Evolutionary conservation across 1,139 yeast species (phyloP), one percentile per base, ranked within the genome.

Genomic region (Geotrichum australiense): DNA sequence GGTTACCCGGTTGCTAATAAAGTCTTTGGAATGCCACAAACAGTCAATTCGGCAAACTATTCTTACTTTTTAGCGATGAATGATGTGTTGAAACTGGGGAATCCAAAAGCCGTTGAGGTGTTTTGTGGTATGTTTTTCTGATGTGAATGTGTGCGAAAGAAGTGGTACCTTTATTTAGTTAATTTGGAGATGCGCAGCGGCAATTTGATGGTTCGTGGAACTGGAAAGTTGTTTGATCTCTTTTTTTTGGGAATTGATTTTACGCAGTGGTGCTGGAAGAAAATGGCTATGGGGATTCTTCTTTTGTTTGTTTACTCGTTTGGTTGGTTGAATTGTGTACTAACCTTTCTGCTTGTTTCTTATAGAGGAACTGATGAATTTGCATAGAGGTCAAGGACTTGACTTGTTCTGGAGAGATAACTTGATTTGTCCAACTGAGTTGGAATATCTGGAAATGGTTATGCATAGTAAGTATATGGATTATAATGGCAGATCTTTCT

Each of bases 391-490:
- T 2, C 97, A 87, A 64, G 94, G 95, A 0, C 64, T 81, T 46
- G 97, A 87, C 53, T 70, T 87, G 18, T 80, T 78, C 59, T 87
- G 96, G 96, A 68, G 96, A 49, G 96, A 87, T 49, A 64, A 69
- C 15, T 54, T 72, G 21, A 61, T 62, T 1, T 69, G 86, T 32
- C 96, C 96, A 0, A 63, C 69, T 1, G 82, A 81, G 48, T 67
- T 67, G 4, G 81, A 84, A 53, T 87, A 89, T 56, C 60, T 78
- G 30, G 69, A 70, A 35, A 89, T 89, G 96, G 94, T 83, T 14
- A 74, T 74, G 71, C 78, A 85, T 57, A 87, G 62, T 57, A 49
- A 3, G 62, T 46, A 7, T 15, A 8, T n/a, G 16, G 14, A 33
- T n/a, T n/a, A n/a, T n/a, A n/a, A n/a, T n/a, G n/a, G 3, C 34